phyloP scores from a whole-genome alignment of 768 basidiomycete genomes.

The Phaeotremella fagi region DNA sequence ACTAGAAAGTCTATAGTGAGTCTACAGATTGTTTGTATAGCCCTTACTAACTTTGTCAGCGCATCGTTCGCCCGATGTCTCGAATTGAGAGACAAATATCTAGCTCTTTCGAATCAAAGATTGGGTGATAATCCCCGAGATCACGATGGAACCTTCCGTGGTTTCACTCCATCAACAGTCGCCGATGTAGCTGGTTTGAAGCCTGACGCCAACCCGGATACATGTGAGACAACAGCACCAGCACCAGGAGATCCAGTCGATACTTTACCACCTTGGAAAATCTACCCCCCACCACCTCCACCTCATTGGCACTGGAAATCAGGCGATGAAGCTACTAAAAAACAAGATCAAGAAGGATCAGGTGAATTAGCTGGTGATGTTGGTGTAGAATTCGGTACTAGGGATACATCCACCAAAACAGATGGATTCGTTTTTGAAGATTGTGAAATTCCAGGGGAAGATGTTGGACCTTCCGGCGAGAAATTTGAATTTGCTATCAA shows the following conservation, averaged over 20 bases:
- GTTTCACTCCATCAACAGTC: conserved; percentile 58
- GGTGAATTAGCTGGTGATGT: conserved; percentile 44
- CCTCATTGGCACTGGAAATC: conserved; percentile 88
- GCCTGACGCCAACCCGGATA: conserved; percentile 56
- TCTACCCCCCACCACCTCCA: conserved; percentile 87
- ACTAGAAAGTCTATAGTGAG: conserved; percentile 49
- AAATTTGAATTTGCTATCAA: conserved; percentile 63
- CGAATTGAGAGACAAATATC: conserved; percentile 92
- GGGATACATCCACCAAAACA: conserved; percentile 47
- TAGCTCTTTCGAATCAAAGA: conserved; percentile 75
- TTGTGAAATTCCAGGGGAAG: conserved; percentile 65
- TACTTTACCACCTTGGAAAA: conserved; percentile 64
- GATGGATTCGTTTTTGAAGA: conserved; percentile 60
- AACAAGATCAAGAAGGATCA: conserved; percentile 10
- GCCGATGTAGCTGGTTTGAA: conserved; percentile 64
- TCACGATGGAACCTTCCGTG: conserved; percentile 72
- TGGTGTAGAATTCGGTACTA: conserved; percentile 48
- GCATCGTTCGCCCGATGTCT: conserved; percentile 73
- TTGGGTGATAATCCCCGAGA: conserved; percentile 93
- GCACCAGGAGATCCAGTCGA: conserved; percentile 1
- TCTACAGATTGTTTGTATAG: background rate
- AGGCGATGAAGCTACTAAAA: conserved; percentile 16
- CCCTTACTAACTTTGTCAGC: conserved; percentile 15
- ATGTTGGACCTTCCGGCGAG: conserved; percentile 52
- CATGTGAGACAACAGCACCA: conserved; percentile 19